These are phyloP conservation scores for Tinospora cordifolia DNA, from an alignment of 164 flowering plant genomes.

Conservation along the genomic window DNA sequence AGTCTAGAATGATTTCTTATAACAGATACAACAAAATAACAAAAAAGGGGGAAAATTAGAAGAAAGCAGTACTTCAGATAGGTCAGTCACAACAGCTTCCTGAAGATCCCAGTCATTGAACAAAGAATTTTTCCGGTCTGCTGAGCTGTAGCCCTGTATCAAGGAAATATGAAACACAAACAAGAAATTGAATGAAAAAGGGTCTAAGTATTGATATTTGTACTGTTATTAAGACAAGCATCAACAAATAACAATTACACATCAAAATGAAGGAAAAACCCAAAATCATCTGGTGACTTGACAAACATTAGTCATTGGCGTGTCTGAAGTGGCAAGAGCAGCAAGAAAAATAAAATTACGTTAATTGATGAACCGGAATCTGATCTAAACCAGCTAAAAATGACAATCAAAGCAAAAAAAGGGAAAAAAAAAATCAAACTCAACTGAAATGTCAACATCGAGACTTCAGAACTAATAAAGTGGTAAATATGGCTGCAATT, in stretches of 20 bases:
- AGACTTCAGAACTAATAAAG: background rate
- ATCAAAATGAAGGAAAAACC: background rate
- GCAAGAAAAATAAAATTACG: background rate
- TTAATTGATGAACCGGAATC: background rate
- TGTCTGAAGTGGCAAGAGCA: background rate
- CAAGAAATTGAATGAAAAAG: background rate
- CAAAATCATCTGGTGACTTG: background rate
- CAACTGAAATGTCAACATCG: background rate
- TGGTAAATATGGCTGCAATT: background rate
- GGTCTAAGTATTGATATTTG: no score
- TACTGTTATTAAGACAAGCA: no score
- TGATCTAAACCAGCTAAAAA: background rate
- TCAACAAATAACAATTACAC: no score
- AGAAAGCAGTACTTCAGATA: conserved; percentile 51
- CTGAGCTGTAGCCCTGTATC: conserved; percentile 78
- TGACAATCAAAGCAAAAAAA: background rate
- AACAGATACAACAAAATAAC: background rate
- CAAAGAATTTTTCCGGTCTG: conserved; percentile 49
- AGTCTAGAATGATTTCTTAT: no score
- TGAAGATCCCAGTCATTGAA: conserved; percentile 94
- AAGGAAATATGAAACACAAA: background rate
- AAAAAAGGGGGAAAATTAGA: background rate
- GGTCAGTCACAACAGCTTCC: conserved; percentile 54
- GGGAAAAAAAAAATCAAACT: background rate
- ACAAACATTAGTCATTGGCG: background rate